phyloP scores from a whole-genome alignment of 192 early-diverging fungal species.

The Linnemannia schmuckeri region DNA sequence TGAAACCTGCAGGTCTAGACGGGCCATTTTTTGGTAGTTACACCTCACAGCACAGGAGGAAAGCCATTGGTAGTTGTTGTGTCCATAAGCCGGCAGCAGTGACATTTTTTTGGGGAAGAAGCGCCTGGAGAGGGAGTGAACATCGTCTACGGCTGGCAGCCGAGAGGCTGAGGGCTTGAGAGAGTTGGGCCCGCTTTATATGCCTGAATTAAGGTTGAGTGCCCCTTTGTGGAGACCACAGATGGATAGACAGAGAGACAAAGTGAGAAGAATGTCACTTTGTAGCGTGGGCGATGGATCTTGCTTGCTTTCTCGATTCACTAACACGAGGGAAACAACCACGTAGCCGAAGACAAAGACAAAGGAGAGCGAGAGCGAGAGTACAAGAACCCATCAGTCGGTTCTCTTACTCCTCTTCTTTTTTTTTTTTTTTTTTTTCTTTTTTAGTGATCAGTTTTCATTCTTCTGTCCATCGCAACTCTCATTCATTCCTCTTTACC shows the following conservation, averaged over 20 bases:
- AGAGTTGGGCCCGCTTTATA: not conserved
- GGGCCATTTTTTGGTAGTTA: not conserved
- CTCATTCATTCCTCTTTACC: not conserved
- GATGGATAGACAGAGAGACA: no score
- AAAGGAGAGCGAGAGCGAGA: not conserved
- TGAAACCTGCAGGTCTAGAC: not conserved
- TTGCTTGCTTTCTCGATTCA: not conserved
- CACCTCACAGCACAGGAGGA: not conserved
- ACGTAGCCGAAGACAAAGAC: not conserved
- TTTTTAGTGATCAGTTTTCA: not conserved
- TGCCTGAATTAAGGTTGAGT: not conserved
- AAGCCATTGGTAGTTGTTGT: not conserved
- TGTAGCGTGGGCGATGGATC: not conserved
- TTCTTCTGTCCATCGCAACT: not conserved
- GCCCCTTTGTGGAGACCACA: not conserved
- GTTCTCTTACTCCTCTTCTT: not conserved
- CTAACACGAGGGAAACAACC: not conserved
- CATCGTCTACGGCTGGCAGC: not conserved
- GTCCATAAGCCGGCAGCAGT: not conserved
- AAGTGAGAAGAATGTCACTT: not conserved
- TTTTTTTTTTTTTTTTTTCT: not conserved
- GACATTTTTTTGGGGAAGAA: not conserved
- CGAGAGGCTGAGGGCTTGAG: not conserved
- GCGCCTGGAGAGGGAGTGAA: not conserved
- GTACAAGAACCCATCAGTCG: slow-evolving; percentile 6